A percentile compares a stretch with the other conserved stretches of the same genome.
These are phyloP conservation scores for Suillus alpinus DNA, from an alignment of 768 basidiomycete species.

Conservation along the genomic window DNA sequence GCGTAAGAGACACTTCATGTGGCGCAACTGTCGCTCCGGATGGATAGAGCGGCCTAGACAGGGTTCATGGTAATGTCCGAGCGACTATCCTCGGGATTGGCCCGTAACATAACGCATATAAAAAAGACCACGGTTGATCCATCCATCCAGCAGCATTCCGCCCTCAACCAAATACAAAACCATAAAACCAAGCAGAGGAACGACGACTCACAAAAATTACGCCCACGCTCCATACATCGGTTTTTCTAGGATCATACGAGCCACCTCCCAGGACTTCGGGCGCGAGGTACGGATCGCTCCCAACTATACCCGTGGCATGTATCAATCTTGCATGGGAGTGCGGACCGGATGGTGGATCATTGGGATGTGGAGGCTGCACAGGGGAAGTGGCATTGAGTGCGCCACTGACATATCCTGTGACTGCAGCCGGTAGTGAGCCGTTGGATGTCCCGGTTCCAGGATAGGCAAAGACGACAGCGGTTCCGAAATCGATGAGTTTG, in stretches of 20 bases:
- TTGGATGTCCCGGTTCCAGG: conserved; percentile 68
- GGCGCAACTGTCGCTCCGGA: neutral
- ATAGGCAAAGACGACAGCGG: conserved; percentile 99
- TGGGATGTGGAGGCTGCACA: conserved; percentile 2
- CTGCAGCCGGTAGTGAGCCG: neutral
- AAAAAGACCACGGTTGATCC: neutral
- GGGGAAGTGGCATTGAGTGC: neutral
- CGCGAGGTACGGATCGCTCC: conserved; percentile 96
- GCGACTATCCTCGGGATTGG: neutral
- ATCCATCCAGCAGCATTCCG: neutral
- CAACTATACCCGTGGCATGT: conserved; percentile 86
- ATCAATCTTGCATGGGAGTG: conserved; percentile 41
- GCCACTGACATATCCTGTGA: conserved; percentile 18
- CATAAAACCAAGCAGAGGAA: neutral
- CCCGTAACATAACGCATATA: neutral
- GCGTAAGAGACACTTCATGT: neutral
- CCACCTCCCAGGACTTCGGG: conserved; percentile 87
- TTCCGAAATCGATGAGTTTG: conserved; percentile 99
- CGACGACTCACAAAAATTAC: conserved; percentile 81
- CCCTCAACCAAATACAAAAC: neutral
- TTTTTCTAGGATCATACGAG: conserved; percentile 92
- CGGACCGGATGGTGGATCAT: conserved; percentile 28
- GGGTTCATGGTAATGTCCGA: neutral
- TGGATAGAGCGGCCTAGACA: conserved; percentile 1
- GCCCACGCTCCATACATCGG: conserved; percentile 97